Base-by-base conservation (phyloP, 2,329 filamentous ascomycete genomes). In the Phyllosticta citriasiana region DNA sequence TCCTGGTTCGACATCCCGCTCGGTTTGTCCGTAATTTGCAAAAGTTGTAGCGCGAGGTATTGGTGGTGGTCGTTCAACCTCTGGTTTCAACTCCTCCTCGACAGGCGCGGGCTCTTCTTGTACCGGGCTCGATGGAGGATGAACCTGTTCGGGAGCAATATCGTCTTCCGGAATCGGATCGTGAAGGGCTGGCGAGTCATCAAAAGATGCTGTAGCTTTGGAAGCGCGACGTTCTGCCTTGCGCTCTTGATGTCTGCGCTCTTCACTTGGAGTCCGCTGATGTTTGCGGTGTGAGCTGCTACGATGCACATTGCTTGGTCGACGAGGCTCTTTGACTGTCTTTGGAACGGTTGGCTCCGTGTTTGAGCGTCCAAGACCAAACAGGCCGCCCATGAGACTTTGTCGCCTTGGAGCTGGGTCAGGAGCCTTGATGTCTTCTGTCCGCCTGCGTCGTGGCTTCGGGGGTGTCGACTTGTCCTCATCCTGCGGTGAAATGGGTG, bases 221-320 rank as follows among this genome's bases (percentile, higher is more conserved):
- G 57, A 58, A 22, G 47, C 57, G 27, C 53, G 58, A 24, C 58
- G 53, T 47, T 60, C 58, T 19, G 57, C 57, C 25, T 52, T 60
- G 58, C 53, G 58, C 22, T 54, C 53, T 10, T 54, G 58, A 22
- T 56, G 58, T 6, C 40, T 40, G 33, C 55, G 53, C 22, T 60
- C 58, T 33, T 56, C 35, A 53, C 58, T 60, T 22, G 58, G 58
- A 0, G 58, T 56, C 22, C 57, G 53, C 5, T 59, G 54, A n/a
- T 22, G 30, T n/a, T 47, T 47, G 40, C 40, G 19, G n/a, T 30
- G 30, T 16, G 25, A 12, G 26, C 26, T 27, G 53, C 16, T 35
- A 6, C 51, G 27, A 47, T 47, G 40, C 14, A 47, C 16, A 10
- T 50, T 8, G 26, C 25, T 3, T 25, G 57, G n/a, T 10, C 51